Base-by-base conservation (phyloP, 2,329 filamentous ascomycete species). In the Magnaporthiopsis rhizophila region DNA sequence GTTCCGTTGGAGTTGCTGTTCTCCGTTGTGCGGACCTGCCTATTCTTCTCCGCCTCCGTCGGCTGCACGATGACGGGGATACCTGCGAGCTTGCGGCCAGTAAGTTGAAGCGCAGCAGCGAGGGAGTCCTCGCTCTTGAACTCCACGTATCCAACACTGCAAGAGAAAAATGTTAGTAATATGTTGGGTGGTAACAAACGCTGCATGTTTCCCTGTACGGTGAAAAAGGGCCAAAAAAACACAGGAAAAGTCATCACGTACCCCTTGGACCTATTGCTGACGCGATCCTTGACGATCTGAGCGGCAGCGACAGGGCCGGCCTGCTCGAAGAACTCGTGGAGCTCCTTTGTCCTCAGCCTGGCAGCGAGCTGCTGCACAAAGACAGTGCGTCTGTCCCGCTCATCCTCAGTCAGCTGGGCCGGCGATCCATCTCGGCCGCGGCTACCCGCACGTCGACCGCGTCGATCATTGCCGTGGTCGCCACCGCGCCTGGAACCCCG, bases 21-120 rank as follows among this genome's bases (percentile, higher is more conserved):
- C 15, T 38, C 36, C 63, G 90, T 86, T 68, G 86, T 94, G 70
- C 94, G 92, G 68, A 92, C 92, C 82, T 97, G 94, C 71, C 95
- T 92, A 75, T 99, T 99, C 83, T 99, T 99, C 78, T 99, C 96
- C 75, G 95, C 96, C 83, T 99, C 95, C 72, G 95, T 98, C 76
- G 97, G 88, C 79, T 98, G 94, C 64, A 94, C 96, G 73, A 99
- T 99, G 76, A 99, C 96, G 66, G 95, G 95, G 70, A 99, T 97
- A 83, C 92, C 93, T 89, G 97, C 83, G 79, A 99, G 89, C 80
- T 95, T 97, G 82, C 98, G 94, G 79, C 95, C 95, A 77, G 95
- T 99, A 82, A 99, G 92, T 81, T 97, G 91, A 76, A 99, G 90
- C 74, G 96, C 95, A 80, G 90, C 88, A 73, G 89, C 84, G 71